phyloP scores from a whole-genome alignment of 2,329 filamentous ascomycete genomes.

The Apiospora kogelbergensis region DNA sequence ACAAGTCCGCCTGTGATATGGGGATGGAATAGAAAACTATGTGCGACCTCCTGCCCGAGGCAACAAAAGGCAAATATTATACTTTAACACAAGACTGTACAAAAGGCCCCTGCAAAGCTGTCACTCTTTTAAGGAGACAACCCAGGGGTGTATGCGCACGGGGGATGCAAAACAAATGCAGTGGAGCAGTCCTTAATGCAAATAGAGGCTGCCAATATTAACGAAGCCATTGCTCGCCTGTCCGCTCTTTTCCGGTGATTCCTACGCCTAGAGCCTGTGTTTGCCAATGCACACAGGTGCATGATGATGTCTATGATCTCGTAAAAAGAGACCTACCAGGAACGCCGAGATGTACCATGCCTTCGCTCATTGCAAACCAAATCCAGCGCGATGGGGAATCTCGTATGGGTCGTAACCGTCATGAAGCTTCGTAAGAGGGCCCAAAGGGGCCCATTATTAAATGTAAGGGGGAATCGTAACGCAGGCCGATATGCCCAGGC shows the following conservation, averaged over 20 bases:
- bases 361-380: slow-evolving; percentile 10
- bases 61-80: slow-evolving; percentile 11
- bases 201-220: slow-evolving; percentile 5
- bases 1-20: background rate
- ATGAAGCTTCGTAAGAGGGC: slow-evolving; percentile 27
- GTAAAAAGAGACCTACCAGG: slow-evolving; percentile 1
- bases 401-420: slow-evolving; percentile 25
- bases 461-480: background rate
- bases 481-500: background rate
- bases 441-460: slow-evolving; percentile 17
- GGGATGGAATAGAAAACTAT: slow-evolving; percentile 2
- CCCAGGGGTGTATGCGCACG: background rate
- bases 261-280: background rate
- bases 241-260: background rate
- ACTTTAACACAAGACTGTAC: slow-evolving; percentile 3
- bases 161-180: slow-evolving; percentile 1
- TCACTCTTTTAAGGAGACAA: background rate
- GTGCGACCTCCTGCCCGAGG: background rate
- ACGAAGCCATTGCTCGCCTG: slow-evolving; percentile 5
- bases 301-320: slow-evolving; percentile 6
- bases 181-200: background rate
- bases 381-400: slow-evolving; percentile 4
- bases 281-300: slow-evolving; percentile 3
- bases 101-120: slow-evolving; percentile 1
- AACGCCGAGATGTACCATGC: slow-evolving; percentile 10